These are phyloP conservation scores for Epichloe festucae DNA, from an alignment of 2,329 filamentous ascomycete genomes.

Conservation along the genomic window DNA sequence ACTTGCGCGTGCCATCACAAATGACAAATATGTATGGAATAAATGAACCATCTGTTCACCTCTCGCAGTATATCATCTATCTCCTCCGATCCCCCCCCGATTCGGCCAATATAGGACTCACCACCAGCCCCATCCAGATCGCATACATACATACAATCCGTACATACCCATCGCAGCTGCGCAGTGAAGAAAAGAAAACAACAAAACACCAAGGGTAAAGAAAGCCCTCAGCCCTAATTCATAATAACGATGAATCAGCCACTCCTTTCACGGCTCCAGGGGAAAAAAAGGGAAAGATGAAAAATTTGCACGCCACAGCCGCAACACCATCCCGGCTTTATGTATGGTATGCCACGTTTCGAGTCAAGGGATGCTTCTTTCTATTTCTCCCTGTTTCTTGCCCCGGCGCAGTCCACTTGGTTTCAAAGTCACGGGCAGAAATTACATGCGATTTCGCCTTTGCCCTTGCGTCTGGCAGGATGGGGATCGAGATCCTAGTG, in stretches of 20 bases:
- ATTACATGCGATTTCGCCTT: no score
- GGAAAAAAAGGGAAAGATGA: no score
- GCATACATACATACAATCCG: background rate
- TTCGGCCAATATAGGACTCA: background rate
- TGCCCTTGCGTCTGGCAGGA: background rate
- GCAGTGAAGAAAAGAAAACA: no score
- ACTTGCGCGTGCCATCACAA: no score
- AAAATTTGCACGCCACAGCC: background rate
- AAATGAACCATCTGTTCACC: background rate
- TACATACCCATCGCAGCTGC: no score
- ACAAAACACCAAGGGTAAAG: background rate
- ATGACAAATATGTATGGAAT: background rate
- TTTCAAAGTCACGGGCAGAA: background rate
- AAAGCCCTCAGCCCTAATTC: background rate
- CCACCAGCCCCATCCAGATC: background rate
- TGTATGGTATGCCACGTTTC: background rate
- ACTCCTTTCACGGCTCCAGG: background rate
- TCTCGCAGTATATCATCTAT: background rate
- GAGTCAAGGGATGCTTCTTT: background rate
- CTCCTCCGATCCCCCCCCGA: background rate
- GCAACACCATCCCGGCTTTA: background rate
- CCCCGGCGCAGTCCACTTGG: background rate
- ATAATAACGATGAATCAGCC: background rate
- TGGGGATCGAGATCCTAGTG: background rate
- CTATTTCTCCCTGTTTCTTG: background rate